Base-by-base conservation (phyloP, 495 filamentous ascomycete species). In the Penicillium ucsense region DNA sequence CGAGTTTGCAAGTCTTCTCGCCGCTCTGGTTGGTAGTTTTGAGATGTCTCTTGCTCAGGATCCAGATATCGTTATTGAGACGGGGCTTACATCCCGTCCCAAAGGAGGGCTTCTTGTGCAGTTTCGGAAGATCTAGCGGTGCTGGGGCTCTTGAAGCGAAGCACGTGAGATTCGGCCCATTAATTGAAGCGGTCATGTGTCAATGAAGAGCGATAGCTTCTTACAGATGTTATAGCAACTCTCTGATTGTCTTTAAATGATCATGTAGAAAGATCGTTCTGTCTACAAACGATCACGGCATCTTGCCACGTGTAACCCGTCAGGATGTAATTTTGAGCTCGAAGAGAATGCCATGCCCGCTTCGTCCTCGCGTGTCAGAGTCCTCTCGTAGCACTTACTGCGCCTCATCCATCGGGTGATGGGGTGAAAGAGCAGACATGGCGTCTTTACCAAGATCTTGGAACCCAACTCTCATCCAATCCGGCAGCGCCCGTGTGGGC, bases 1-100 rank as follows among this genome's bases (percentile, higher is more conserved):
- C 0, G 89, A 94, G 68, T 85, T 89, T 64, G 82, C 81, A 7
- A 84, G 78, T 51, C 64, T 92, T 49, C 48, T 95, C 39, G 86
- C 86, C 31, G 74, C 75, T 0, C 71, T 83, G 71, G 74, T 86
- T 6, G 85, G 85, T 6, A 68, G 73, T 38, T 89, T 72, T 31
- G 72, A 81, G 56, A 75, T 85, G 49, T 28, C 38, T 27, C 20
- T 40, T 8, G 38, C 38, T 3, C 20, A 40, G 20, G 4, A 9
- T 4, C 10, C 20, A 8, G 38, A 40, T 10, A 40, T 40, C 9
- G 20, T 40, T 9, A 40, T 40, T 20, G 38, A 40, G 38, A 40
- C 38, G 30, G 38, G 38, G 30, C n/a, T 40, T 1, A 40, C 38
- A 9, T 29, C 38, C 5, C 38, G 38, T 7, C 38, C 38, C 10